These are phyloP conservation scores for Daldinia grandis DNA, from an alignment of 495 filamentous ascomycete species.

Conservation along the genomic window DNA sequence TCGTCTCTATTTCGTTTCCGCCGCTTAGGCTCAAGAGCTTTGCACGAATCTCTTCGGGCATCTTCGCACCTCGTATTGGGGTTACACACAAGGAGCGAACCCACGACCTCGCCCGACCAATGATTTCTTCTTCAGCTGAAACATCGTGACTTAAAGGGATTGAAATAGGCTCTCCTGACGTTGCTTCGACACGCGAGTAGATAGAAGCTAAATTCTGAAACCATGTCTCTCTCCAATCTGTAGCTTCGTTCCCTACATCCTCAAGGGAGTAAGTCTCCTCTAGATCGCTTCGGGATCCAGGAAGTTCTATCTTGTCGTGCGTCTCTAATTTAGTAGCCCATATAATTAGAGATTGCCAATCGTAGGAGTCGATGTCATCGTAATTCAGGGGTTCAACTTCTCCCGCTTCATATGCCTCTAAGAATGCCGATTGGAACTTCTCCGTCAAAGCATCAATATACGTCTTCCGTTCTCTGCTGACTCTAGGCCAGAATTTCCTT, in stretches of 20 bases:
- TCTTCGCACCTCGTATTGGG: slow-evolving; percentile 46
- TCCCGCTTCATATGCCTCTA: slow-evolving; percentile 75
- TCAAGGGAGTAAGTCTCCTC: slow-evolving; percentile 44
- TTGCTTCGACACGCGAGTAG: slow-evolving; percentile 56
- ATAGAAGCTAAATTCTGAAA: slow-evolving; percentile 53
- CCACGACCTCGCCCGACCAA: slow-evolving; percentile 45
- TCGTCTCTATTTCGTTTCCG: slow-evolving; percentile 47
- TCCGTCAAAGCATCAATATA: slow-evolving; percentile 73
- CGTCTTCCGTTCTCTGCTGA: slow-evolving; percentile 65
- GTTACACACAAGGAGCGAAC: slow-evolving; percentile 48
- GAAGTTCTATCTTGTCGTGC: slow-evolving; percentile 49
- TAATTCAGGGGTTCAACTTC: slow-evolving; percentile 77
- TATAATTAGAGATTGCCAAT: slow-evolving; percentile 77
- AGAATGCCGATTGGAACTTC: slow-evolving; percentile 80
- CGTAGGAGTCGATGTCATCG: slow-evolving; percentile 72
- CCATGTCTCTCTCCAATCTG: slow-evolving; percentile 59
- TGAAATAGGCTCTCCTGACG: slow-evolving; percentile 41
- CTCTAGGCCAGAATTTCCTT: slow-evolving; percentile 65
- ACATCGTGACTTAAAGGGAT: slow-evolving; percentile 23
- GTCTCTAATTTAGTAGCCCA: slow-evolving; percentile 66
- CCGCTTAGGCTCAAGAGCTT: slow-evolving; percentile 50
- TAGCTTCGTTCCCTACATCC: slow-evolving; percentile 45
- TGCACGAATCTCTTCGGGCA: slow-evolving; percentile 47
- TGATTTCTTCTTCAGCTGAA: slow-evolving; percentile 18
- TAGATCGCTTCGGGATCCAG: slow-evolving; percentile 47